Percentiles rank a stretch among this genome's conserved stretches.
Evolutionary conservation across 345 rosid genomes (phyloP).

Genomic region (Aquilaria yunnanensis): DNA sequence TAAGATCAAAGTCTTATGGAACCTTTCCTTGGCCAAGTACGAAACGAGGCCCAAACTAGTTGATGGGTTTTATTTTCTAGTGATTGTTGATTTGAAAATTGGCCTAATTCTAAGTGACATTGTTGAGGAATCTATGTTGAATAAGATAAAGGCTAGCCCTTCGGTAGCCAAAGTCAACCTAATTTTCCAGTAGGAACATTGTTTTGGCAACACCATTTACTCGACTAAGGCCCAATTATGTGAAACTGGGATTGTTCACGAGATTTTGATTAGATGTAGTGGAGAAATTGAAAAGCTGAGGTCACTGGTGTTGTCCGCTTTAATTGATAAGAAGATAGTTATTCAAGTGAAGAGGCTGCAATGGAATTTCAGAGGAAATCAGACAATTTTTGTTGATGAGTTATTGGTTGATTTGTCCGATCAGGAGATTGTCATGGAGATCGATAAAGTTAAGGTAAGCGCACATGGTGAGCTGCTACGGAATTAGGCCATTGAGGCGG

Average conservation of each 20-base stretch:
- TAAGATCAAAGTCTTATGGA: conserved; percentile 22
- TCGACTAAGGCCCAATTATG: conserved; percentile 62
- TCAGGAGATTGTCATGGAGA: no score
- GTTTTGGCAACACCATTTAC: conserved; percentile 62
- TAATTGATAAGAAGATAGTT: no score
- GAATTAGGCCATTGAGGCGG: no score
- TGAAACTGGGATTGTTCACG: conserved; percentile 45
- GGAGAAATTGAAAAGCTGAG: no score
- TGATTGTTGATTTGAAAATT: conserved; percentile 57
- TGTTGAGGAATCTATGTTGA: conserved; percentile 39
- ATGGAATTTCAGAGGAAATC: conserved; percentile 52
- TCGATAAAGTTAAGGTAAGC: no score
- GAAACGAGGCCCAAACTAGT: conserved; percentile 56
- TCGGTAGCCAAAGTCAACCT: conserved; percentile 28
- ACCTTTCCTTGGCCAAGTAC: conserved; percentile 67
- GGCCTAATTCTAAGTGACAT: conserved; percentile 60
- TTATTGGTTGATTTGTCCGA: conserved; percentile 55
- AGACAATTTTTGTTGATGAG: conserved; percentile 75
- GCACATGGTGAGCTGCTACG: no score
- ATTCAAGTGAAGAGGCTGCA: no score
- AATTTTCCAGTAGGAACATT: conserved; percentile 66
- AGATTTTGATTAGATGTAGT: no score
- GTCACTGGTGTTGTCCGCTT: no score
- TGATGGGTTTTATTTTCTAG: conserved; percentile 54
- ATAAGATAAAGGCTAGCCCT: conserved; percentile 25